Conservation (phyloP, 257 asterid species). For the Plantago ovata region DNA sequence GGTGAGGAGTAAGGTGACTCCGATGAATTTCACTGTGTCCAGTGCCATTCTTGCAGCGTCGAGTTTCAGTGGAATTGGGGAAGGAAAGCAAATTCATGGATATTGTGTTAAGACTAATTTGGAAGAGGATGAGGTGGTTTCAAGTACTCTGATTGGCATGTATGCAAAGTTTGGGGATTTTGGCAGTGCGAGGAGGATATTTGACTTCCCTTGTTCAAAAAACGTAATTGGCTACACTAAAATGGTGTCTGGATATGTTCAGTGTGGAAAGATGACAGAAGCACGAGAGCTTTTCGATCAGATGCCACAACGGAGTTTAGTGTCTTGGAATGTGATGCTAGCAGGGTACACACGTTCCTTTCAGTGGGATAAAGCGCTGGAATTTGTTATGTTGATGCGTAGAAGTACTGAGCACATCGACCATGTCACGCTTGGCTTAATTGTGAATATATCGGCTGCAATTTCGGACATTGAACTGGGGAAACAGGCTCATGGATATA, state of each 20-base stretch:
- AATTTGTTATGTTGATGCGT: constrained; percentile 49
- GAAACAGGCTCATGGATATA: constrained; percentile 71
- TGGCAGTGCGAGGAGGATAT: constrained; percentile 45
- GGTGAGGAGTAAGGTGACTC: constrained; percentile 45
- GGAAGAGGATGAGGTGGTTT: constrained; percentile 51
- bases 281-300: constrained; percentile 60
- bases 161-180: constrained; percentile 63
- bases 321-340: constrained; percentile 82
- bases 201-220: constrained; percentile 44
- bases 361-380: constrained; percentile 71
- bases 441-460: constrained; percentile 55
- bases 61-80: constrained; percentile 42
- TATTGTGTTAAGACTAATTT: constrained; percentile 44
- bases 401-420: constrained; percentile 35
- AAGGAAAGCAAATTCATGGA: constrained; percentile 75
- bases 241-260: constrained; percentile 55
- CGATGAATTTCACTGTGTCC: constrained; percentile 68
- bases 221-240: constrained; percentile 54
- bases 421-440: constrained; percentile 54
- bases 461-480: constrained; percentile 62
- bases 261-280: constrained; percentile 41
- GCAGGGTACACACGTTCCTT: constrained; percentile 49
- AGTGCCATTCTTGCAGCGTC: constrained; percentile 70
- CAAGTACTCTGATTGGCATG: constrained; percentile 56
- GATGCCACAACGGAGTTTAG: constrained; percentile 56